Evolutionary conservation across 2,329 filamentous ascomycete species (phyloP), one percentile per base, ranked within the genome.

Genomic region (Calcarisporium arbuscula): DNA sequence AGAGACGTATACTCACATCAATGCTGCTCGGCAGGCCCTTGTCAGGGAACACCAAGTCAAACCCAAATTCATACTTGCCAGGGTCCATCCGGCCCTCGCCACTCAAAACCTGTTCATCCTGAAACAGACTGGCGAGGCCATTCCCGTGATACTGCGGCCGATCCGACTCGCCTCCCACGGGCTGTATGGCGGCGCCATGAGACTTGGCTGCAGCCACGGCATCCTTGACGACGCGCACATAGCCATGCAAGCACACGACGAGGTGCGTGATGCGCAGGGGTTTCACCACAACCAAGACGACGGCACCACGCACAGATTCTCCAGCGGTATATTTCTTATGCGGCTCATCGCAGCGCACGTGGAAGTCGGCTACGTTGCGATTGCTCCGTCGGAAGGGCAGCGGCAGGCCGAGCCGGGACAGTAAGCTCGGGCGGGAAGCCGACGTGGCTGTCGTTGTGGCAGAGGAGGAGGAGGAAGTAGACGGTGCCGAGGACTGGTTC

Each of bases 1-100:
- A n/a, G n/a, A 15, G 28, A 6, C 12, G 20, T 30, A 15, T 30
- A 68, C 85, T 54, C 73, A 95, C 90, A 63, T 94, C 89, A 53
- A 98, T 90, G 57, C 90, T 95, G 60, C 86, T 95, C n/a, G 85
- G 85, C 39, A 92, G 62, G 5, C 73, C 74, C 47, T 77, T 74
- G 32, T 72, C 66, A 3, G 82, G 82, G 45, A 87, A 85, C 37
- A 80, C 65, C 42, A 86, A 61, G 49, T 85, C 77, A 47, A 86
- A 87, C 40, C 83, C 79, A 57, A 92, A 92, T 56, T 88, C 80
- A 53, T 87, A 90, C 46, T 76, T 74, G 25, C 83, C 82, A 30
- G 82, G 72, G 33, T 83, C 79, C 22, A 92, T 63, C 48, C 80
- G 74, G 11, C 85, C 85, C 49, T 89, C 83, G 16, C 84, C 85